phyloP scores from a whole-genome alignment of 2,329 filamentous ascomycete species.

The Colletotrichum viniferum region DNA sequence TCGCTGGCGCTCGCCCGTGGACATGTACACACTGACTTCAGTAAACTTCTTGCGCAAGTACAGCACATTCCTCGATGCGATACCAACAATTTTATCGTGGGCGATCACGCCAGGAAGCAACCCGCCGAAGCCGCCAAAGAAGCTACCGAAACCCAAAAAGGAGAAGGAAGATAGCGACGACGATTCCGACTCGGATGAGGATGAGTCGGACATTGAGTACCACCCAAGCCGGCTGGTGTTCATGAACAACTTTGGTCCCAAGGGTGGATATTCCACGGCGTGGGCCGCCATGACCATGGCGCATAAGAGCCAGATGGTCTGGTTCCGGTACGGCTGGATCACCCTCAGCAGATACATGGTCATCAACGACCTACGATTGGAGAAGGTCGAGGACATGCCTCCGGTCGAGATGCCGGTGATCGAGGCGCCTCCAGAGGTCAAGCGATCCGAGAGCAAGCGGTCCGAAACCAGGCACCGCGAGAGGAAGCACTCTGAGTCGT shows the following conservation, averaged over 20 bases:
- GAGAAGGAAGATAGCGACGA: slow-evolving; percentile 9
- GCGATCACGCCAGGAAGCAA: slow-evolving; percentile 41
- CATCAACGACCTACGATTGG: slow-evolving; percentile 80
- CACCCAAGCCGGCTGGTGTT: slow-evolving; percentile 69
- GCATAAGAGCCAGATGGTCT: slow-evolving; percentile 96
- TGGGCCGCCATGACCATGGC: slow-evolving; percentile 88
- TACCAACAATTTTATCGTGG: slow-evolving; percentile 69
- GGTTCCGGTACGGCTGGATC: slow-evolving; percentile 98
- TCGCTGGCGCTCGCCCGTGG: slow-evolving; percentile 74
- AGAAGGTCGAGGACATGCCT: slow-evolving; percentile 34
- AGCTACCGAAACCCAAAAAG: slow-evolving; percentile 10
- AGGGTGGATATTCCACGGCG: slow-evolving; percentile 58
- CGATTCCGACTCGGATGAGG: slow-evolving; percentile 30
- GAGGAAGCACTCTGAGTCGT: not conserved
- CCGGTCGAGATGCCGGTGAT: not conserved
- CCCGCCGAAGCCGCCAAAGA: not conserved
- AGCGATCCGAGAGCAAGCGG: not conserved
- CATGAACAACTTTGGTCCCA: slow-evolving; percentile 71
- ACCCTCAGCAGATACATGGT: slow-evolving; percentile 91
- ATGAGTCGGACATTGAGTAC: slow-evolving; percentile 37
- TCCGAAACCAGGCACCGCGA: not conserved
- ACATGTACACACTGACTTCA: slow-evolving; percentile 82
- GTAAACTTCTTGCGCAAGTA: slow-evolving; percentile 83
- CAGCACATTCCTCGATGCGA: slow-evolving; percentile 73
- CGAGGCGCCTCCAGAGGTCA: not conserved